A percentile compares a stretch with the other conserved stretches of the same genome.
These are phyloP conservation scores for Termitomyces sp. DNA, from an alignment of 768 basidiomycete genomes.

Conservation along the genomic window DNA sequence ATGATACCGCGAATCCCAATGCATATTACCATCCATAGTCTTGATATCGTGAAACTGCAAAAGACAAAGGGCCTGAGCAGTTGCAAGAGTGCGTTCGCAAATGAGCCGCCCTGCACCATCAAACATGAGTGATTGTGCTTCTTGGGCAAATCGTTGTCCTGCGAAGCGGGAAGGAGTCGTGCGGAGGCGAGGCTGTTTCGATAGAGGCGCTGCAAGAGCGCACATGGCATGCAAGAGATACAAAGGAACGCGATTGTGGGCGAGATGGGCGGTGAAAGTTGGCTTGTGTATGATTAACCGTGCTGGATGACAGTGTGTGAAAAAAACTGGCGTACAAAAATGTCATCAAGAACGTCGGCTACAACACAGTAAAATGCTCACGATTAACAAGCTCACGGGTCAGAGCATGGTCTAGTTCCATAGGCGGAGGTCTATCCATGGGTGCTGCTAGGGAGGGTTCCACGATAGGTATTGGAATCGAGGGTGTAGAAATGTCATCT, in stretches of 20 bases:
- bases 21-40: conserved; percentile 32
- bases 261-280: conserved; percentile 62
- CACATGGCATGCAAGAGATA: conserved; percentile 72
- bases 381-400: conserved; percentile 73
- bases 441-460: conserved; percentile 31
- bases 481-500: conserved; percentile 25
- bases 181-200: conserved; percentile 57
- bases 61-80: conserved; percentile 71
- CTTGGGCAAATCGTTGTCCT: conserved; percentile 51
- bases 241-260: conserved; percentile 59
- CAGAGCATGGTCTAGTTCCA: conserved; percentile 53
- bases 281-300: conserved; percentile 76
- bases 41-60: conserved; percentile 63
- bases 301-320: conserved; percentile 75
- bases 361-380: conserved; percentile 28
- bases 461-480: conserved; percentile 25
- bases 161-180: conserved; percentile 50
- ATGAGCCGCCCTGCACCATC: conserved; percentile 59
- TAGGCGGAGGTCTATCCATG: conserved; percentile 35
- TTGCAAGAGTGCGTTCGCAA: conserved; percentile 58
- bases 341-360: conserved; percentile 9
- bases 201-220: conserved; percentile 73
- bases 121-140: conserved; percentile 65
- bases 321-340: conserved; percentile 52
- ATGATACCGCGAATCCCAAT: conserved; percentile 41